Percentiles rank a stretch among this genome's conserved stretches.
These are phyloP conservation scores for Saccharomycopsis hybrid DNA, from an alignment of 1,139 yeast species.

Conservation along the genomic window DNA sequence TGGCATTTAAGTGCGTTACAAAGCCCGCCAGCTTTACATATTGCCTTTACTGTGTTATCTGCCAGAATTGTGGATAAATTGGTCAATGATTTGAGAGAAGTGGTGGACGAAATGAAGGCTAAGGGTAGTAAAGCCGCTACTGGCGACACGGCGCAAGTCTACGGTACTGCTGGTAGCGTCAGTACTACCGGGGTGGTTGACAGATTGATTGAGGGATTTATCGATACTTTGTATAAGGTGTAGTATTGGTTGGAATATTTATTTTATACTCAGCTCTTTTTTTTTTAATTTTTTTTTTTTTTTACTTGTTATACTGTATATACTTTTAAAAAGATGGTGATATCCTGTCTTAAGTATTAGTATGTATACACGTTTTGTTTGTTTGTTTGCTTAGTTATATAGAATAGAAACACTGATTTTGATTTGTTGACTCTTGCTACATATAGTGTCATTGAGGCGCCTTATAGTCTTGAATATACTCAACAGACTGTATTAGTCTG, in stretches of 20 bases:
- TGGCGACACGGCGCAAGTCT: conserved; percentile 70
- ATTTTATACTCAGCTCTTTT: too few species aligned
- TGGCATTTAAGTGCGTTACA: conserved; percentile 91
- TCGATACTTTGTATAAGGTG: conserved; percentile 66
- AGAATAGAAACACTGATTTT: too few species aligned
- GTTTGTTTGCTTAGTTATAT: too few species aligned
- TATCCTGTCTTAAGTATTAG: too few species aligned
- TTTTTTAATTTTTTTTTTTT: too few species aligned
- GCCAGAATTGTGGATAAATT: conserved; percentile 58
- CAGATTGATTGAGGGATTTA: conserved; percentile 65
- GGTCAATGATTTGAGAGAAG: conserved; percentile 44
- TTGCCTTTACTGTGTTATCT: conserved; percentile 77
- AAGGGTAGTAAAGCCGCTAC: conserved; percentile 28
- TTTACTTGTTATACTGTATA: too few species aligned
- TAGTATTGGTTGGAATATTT: not conserved
- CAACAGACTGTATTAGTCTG: too few species aligned
- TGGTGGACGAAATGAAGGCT: conserved; percentile 39
- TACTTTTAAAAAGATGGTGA: too few species aligned
- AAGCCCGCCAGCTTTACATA: conserved; percentile 83
- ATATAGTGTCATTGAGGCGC: too few species aligned
- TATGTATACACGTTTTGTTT: too few species aligned
- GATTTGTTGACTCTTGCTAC: too few species aligned
- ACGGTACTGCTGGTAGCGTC: conserved; percentile 93
- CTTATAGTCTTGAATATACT: too few species aligned
- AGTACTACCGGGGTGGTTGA: conserved; percentile 83